Evolutionary conservation across 2,329 filamentous ascomycete species (phyloP).

Genomic region (Fusarium metavorans): DNA sequence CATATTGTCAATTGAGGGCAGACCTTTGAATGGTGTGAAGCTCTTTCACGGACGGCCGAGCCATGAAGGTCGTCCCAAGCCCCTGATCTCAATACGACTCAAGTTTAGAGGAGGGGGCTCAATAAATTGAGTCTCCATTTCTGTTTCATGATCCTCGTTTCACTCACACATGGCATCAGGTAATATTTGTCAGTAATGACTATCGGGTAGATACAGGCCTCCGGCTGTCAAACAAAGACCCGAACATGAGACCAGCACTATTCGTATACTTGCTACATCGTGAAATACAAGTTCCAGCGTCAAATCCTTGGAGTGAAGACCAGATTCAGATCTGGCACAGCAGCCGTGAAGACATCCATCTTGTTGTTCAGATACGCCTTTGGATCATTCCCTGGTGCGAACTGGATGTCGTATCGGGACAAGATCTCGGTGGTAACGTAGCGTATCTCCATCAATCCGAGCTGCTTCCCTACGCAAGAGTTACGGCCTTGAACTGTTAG

Average conservation of each 20-base stretch:
- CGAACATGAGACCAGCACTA: background rate
- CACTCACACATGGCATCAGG: background rate
- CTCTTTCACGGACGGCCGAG: background rate
- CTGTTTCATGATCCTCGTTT: background rate
- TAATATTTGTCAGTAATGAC: background rate
- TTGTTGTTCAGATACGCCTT: background rate
- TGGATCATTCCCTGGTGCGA: background rate
- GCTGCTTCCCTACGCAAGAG: slow-evolving; percentile 32
- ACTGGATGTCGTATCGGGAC: slow-evolving; percentile 12
- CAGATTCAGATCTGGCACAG: slow-evolving; percentile 10
- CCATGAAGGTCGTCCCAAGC: background rate
- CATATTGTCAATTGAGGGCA: background rate
- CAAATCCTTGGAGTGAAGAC: slow-evolving; percentile 3
- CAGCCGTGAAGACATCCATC: slow-evolving; percentile 13
- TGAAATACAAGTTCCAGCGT: background rate
- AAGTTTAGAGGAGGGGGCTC: background rate
- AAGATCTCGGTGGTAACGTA: slow-evolving; percentile 20
- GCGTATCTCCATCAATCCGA: slow-evolving; percentile 33
- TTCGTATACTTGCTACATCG: background rate
- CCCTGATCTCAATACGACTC: background rate
- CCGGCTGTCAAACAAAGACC: background rate
- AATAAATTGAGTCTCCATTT: background rate
- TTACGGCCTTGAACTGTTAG: slow-evolving; percentile 18
- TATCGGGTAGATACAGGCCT: background rate
- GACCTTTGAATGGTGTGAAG: background rate